Base-by-base conservation (phyloP, 805 yeast species). In the Naumovozyma baii region DNA sequence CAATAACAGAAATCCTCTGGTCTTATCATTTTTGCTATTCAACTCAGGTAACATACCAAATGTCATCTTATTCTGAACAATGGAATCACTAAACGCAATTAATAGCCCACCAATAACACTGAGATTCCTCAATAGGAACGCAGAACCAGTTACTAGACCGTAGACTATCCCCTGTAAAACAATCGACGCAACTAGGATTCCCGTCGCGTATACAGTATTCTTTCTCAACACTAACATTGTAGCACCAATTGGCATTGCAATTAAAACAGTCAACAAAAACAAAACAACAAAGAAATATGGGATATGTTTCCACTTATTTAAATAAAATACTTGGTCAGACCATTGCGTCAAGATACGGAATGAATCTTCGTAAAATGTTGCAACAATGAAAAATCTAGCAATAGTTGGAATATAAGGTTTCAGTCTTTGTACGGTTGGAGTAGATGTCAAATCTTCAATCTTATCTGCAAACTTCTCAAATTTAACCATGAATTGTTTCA, bases 71-170 rank as follows among this genome's bases (percentile, higher is more conserved):
- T 80, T 65, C 74, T 84, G 77, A 19, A 84, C 88, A 50, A 88
- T 72, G 7, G 90, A 78, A 59, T 90, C 96, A 40, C 90, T 77
- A 43, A 86, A 75, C 5, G 90, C 95, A 54, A 90, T 75, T 50
- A 90, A 66, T 46, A 90, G 72, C 5, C 97, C 97, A 34, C 98
- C 98, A 48, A 86, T 80, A 37, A 90, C 90, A 17, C 94, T 81
- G 49, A 88, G 68, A 59, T 86, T 87, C 66, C 96, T 78, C 54
- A 86, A 72, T 52, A 92, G 76, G 64, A 88, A 90, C 42, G 76
- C 75, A 22, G 81, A 70, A 52, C 88, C 95, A 51, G 81, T 77
- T 47, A 85, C 74, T 46, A 88, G 69, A 4, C 97, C 97, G 57
- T 90, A 90, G 44, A 83, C 83, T 12, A 88, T 48, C 4, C 95